Conservation (phyloP, 2,329 filamentous ascomycete species). For the Orbilia ellipsospora region DNA sequence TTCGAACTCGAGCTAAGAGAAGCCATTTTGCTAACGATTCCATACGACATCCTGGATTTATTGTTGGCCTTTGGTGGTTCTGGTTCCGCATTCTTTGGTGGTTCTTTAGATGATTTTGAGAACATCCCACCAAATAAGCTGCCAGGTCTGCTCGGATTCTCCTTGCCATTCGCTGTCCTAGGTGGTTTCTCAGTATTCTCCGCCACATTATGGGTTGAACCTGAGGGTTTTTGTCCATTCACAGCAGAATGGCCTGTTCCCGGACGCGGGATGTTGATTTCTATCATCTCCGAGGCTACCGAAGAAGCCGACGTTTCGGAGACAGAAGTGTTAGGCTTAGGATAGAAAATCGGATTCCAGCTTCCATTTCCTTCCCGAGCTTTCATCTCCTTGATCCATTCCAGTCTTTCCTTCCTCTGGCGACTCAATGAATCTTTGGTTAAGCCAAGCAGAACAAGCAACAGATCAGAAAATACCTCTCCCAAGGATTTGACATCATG, state of each 20-base stretch:
- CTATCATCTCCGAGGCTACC: constrained; percentile 43
- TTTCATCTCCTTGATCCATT: constrained; percentile 50
- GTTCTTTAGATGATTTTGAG: constrained; percentile 42
- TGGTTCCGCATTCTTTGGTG: constrained; percentile 31
- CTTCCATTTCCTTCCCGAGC: constrained; percentile 42
- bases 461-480: constrained; percentile 35
- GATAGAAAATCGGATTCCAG: constrained; percentile 47
- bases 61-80: constrained; percentile 32
- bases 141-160: constrained; percentile 27
- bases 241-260: constrained; percentile 36
- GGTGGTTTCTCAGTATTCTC: constrained; percentile 25
- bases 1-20: constrained; percentile 16
- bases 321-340: constrained; percentile 31
- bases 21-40: constrained; percentile 38
- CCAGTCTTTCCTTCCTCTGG: constrained; percentile 48
- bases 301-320: constrained; percentile 44
- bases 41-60: constrained; percentile 49
- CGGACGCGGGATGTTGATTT: constrained; percentile 44
- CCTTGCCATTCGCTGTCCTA: constrained; percentile 16
- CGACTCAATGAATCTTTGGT: constrained; percentile 39
- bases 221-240: constrained; percentile 29
- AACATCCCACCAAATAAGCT: constrained; percentile 52
- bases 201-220: constrained; percentile 8
- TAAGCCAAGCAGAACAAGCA: constrained; percentile 45
- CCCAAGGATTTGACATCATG: constrained; percentile 46